Evolutionary conservation across 129 eudicot genomes (phyloP), one percentile per base, ranked within the genome.

Genomic region (Lactuca saligna): DNA sequence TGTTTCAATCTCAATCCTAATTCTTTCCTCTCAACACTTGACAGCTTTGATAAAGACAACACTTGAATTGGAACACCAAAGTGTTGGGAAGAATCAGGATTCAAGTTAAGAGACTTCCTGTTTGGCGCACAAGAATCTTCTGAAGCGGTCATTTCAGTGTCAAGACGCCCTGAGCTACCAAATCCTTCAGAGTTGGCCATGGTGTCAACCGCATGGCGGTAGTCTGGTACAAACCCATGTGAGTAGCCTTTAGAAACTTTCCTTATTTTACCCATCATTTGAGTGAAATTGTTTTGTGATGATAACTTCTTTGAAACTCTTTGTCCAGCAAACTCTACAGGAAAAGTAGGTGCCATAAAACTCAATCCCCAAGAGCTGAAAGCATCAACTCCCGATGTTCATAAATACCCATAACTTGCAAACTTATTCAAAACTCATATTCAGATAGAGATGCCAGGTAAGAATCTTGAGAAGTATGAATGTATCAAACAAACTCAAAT

Each of bases 131-230:
- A 80, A 3, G 91, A 82, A 61, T 84, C 89, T 76, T 76, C 88
- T 0, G 87, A 83, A 57, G 76, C 82, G 8, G 78, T 74, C 72
- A 78, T 76, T 59, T 83, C 94, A 12, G 81, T 69, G 64, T 88
- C 93, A 31, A 80, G 70, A 46, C 87, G 78, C 4, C 90, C 88
- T 2, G 88, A 85, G 68, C 88, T 85, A 4, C 88, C 97, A 37
- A 86, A 82, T 9, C 88, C 96, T 74, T 91, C 97, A 0, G 90
- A 83, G 49, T 91, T 90, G 17, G 85, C 90, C 81, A 79, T 86
- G 3, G 91, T 88, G 63, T 88, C 94, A n/a, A 88, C 88, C 1
- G 72, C 90, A 68, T 87, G 90, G 0, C 90, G 80, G 15, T 85
- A 85, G 29, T 91, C 96, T 0, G 93, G 86, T 14, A 88, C 89